phyloP scores from a whole-genome alignment of 345 rosid species.

The Boechera retrofracta region DNA sequence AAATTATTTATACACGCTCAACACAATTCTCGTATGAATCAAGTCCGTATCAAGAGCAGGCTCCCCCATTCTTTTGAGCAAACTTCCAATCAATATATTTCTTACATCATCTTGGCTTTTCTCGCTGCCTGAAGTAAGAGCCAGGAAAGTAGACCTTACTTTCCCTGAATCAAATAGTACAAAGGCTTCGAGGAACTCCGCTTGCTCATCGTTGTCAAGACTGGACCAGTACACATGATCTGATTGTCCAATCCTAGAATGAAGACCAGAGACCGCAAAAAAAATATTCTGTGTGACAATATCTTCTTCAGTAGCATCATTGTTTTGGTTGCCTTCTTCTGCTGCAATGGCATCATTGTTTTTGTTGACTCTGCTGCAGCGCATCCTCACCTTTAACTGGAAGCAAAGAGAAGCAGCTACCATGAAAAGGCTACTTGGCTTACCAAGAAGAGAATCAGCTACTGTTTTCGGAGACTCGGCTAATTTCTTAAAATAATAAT shows the following conservation, averaged over 20 bases:
- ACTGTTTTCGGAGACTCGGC: constrained; percentile 35
- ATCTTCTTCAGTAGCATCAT: neutral
- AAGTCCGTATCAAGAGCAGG: no score
- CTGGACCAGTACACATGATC: constrained; percentile 56
- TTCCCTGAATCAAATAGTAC: constrained; percentile 62
- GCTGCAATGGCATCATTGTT: neutral
- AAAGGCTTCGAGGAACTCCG: constrained; percentile 62
- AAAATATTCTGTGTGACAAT: constrained; percentile 46
- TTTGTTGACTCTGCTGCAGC: neutral
- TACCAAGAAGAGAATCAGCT: constrained; percentile 51
- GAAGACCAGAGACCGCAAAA: constrained; percentile 56
- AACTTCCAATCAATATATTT: no score
- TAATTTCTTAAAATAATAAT: constrained; percentile 53
- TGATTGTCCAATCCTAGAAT: constrained; percentile 53
- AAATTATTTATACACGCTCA: no score
- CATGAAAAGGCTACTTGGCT: constrained; percentile 66
- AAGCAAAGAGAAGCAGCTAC: constrained; percentile 70
- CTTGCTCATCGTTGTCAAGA: constrained; percentile 60
- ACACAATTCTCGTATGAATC: no score
- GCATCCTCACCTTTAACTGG: constrained; percentile 53
- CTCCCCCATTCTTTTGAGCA: no score
- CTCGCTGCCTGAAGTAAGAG: constrained; percentile 47
- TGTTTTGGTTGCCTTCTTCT: no score
- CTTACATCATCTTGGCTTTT: no score
- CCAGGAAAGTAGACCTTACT: constrained; percentile 54